Evolutionary conservation across 2,329 filamentous ascomycete genomes (phyloP).

Genomic region (Anthostomella pinea): DNA sequence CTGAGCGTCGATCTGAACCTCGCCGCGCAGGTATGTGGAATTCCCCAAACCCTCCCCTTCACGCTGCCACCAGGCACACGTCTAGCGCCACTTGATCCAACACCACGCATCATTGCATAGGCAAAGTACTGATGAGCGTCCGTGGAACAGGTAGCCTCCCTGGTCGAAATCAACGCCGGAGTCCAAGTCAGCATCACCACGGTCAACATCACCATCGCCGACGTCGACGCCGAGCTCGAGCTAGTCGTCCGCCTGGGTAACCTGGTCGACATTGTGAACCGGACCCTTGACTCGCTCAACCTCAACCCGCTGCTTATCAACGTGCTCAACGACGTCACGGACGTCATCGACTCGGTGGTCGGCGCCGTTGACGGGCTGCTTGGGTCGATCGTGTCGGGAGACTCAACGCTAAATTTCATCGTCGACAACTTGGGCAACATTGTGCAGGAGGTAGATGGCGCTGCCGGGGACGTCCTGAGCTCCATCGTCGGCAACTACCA

Average conservation of each 20-base stretch:
- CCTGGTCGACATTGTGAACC: conserved; percentile 59
- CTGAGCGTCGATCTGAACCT: conserved; percentile 58
- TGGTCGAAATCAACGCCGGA: conserved; percentile 55
- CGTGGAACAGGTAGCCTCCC: conserved; percentile 42
- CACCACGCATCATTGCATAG: too few relatives aligned
- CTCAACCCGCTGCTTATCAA: conserved; percentile 60
- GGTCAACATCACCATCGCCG: conserved; percentile 60
- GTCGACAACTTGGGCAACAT: conserved; percentile 63
- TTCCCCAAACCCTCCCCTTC: too few relatives aligned
- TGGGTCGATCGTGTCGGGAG: conserved; percentile 56
- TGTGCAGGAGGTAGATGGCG: conserved; percentile 54
- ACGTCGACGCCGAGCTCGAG: conserved; percentile 58
- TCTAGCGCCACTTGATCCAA: too few relatives aligned
- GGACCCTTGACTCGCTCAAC: conserved; percentile 57
- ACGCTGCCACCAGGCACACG: too few relatives aligned
- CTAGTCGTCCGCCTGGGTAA: conserved; percentile 58
- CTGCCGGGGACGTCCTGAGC: conserved; percentile 42
- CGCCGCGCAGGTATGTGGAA: conserved; percentile 50
- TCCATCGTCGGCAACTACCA: conserved; percentile 57
- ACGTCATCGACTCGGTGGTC: conserved; percentile 50
- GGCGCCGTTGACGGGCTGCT: conserved; percentile 58
- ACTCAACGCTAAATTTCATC: conserved; percentile 51
- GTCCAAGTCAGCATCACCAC: conserved; percentile 47
- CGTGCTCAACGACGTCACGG: conserved; percentile 51
- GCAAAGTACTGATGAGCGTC: background rate